Conservation (phyloP, 768 basidiomycete genomes). For the Collybiopsis luxurians region DNA sequence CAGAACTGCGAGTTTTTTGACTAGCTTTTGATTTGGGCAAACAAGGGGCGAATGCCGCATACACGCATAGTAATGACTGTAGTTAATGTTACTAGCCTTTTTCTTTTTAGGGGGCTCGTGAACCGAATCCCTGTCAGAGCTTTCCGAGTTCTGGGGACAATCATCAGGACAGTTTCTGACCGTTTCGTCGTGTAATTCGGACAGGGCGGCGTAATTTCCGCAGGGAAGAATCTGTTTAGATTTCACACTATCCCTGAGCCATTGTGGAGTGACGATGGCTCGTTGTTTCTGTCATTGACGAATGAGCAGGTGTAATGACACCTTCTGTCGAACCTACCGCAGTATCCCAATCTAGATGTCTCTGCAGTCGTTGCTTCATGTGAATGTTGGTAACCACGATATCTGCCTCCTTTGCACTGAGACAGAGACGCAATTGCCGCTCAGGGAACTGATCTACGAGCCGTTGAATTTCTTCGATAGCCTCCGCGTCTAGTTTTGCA, state of each 20-base stretch:
- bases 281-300: constrained; percentile 50
- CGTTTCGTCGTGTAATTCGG: constrained; percentile 46
- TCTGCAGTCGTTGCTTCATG: constrained; percentile 67
- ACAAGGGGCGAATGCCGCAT: constrained; percentile 61
- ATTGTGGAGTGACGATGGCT: constrained; percentile 66
- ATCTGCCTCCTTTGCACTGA: constrained; percentile 48
- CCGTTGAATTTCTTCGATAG: constrained; percentile 33
- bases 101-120: too few relatives aligned
- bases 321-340: constrained; percentile 47
- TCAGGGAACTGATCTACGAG: constrained; percentile 27
- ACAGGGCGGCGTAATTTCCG: constrained; percentile 54
- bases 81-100: constrained; percentile 10
- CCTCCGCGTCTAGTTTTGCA: constrained; percentile 18
- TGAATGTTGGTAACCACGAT: constrained; percentile 63
- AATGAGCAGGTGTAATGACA: background rate
- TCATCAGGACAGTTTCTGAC: constrained; percentile 39
- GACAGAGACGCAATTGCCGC: constrained; percentile 32
- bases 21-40: constrained; percentile 67
- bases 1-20: constrained; percentile 56
- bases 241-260: constrained; percentile 60
- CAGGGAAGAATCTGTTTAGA: constrained; percentile 45
- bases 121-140: too few relatives aligned
- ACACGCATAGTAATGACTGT: constrained; percentile 52
- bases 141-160: too few relatives aligned
- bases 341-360: constrained; percentile 63